phyloP scores from a whole-genome alignment of 2,329 filamentous ascomycete species.

The Colletotrichum trifolii region DNA sequence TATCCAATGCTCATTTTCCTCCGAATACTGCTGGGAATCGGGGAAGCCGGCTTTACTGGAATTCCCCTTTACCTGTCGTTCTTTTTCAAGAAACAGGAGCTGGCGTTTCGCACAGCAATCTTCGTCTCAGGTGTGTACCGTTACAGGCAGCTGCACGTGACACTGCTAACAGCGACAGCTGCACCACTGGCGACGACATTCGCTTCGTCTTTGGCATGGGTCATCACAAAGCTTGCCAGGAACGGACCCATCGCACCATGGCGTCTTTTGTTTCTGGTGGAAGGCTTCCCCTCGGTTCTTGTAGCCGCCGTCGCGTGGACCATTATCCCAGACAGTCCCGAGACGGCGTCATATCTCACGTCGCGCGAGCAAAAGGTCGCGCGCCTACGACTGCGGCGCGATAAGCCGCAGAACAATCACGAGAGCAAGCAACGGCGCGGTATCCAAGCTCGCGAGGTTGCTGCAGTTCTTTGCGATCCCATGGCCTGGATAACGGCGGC shows the following conservation, averaged over 20 bases:
- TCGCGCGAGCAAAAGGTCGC: conserved; percentile 76
- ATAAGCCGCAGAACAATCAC: conserved; percentile 46
- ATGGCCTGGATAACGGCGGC: conserved; percentile 79
- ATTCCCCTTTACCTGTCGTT: conserved; percentile 73
- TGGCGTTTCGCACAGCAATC: conserved; percentile 86
- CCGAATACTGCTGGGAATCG: conserved; percentile 68
- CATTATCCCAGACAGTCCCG: conserved; percentile 80
- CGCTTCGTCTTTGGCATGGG: conserved; percentile 81
- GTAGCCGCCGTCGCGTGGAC: conserved; percentile 79
- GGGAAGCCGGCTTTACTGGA: conserved; percentile 73
- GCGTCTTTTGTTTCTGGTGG: conserved; percentile 85
- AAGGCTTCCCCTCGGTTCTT: conserved; percentile 86
- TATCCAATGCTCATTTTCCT: conserved; percentile 69
- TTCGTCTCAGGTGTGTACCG: conserved; percentile 77
- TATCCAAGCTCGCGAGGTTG: conserved; percentile 66
- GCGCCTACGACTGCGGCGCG: conserved; percentile 70
- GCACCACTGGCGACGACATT: conserved; percentile 85
- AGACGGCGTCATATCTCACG: conserved; percentile 72
- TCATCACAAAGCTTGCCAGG: conserved; percentile 77
- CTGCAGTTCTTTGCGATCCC: conserved; percentile 71
- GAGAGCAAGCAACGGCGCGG: conserved; percentile 43
- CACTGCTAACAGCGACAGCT: conserved; percentile 66
- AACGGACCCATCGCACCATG: conserved; percentile 79
- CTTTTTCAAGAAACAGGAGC: conserved; percentile 74
- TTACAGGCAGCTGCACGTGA: conserved; percentile 55